These are phyloP conservation scores for Lasiosphaeria ovina DNA, from an alignment of 495 filamentous ascomycete species.

Conservation along the genomic window DNA sequence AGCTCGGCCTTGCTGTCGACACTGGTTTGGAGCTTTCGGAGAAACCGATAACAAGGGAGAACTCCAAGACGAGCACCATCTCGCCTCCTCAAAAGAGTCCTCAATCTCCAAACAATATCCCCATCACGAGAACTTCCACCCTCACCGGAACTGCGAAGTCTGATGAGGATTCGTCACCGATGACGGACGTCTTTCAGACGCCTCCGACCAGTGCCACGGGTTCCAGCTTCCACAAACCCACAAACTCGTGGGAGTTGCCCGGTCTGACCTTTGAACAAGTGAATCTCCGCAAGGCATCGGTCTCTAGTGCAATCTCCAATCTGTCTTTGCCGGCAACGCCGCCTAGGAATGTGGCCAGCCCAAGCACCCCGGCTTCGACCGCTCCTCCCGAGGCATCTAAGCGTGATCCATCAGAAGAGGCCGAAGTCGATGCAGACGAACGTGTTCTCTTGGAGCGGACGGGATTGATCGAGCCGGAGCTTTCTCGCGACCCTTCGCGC, in stretches of 20 bases:
- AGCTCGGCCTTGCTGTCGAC: constrained; percentile 34
- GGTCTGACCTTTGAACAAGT: constrained; percentile 40
- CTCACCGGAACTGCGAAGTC: constrained; percentile 22
- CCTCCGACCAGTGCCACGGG: constrained; percentile 44
- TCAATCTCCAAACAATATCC: constrained; percentile 30
- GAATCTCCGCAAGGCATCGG: constrained; percentile 38
- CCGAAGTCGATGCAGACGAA: constrained; percentile 36
- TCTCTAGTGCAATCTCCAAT: constrained; percentile 41
- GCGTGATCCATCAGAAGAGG: constrained; percentile 6
- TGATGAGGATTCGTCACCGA: constrained; percentile 36
- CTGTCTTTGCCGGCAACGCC: constrained; percentile 30
- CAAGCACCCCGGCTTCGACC: constrained; percentile 25
- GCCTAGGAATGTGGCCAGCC: constrained; percentile 25
- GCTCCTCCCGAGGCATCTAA: not conserved
- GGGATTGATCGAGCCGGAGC: constrained; percentile 40
- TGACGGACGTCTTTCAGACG: constrained; percentile 45
- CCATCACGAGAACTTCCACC: constrained; percentile 30
- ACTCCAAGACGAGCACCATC: constrained; percentile 26
- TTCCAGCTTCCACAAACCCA: constrained; percentile 46
- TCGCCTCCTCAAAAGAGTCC: constrained; percentile 30
- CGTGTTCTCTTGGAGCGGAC: constrained; percentile 50
- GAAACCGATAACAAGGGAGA: constrained; percentile 26
- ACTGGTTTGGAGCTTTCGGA: constrained; percentile 21
- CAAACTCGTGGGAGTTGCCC: constrained; percentile 54
- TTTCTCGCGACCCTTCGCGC: constrained; percentile 10